Conservation (phyloP, 2,329 filamentous ascomycete genomes). For the Colletotrichum destructivum region DNA sequence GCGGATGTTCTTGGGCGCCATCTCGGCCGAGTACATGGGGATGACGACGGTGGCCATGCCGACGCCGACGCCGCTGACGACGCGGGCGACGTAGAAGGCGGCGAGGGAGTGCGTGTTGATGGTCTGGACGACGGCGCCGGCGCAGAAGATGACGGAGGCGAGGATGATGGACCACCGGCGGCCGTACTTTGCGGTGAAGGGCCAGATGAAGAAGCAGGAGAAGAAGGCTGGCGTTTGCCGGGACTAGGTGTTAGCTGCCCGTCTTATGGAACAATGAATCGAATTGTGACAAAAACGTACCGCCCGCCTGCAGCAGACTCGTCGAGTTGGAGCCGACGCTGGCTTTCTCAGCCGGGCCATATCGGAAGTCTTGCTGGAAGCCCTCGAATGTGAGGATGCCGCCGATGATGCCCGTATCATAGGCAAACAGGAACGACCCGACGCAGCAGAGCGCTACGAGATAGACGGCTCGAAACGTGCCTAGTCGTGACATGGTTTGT, state of each 20-base stretch:
- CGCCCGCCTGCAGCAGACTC: constrained; percentile 59
- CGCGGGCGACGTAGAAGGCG: constrained; percentile 56
- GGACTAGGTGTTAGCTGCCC: background rate
- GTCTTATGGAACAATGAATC: too few species aligned
- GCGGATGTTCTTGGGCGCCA: constrained; percentile 62
- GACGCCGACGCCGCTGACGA: constrained; percentile 54
- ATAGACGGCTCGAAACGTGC: constrained; percentile 55
- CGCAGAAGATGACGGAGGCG: constrained; percentile 59
- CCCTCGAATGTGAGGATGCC: constrained; percentile 56
- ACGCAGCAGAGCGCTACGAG: constrained; percentile 56
- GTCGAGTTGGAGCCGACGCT: constrained; percentile 57
- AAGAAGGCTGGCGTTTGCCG: constrained; percentile 53
- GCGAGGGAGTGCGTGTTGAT: constrained; percentile 55
- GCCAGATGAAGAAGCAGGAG: constrained; percentile 60
- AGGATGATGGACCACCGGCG: constrained; percentile 58
- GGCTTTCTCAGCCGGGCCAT: constrained; percentile 48
- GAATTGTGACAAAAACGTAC: constrained; percentile 43
- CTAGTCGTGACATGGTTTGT: constrained; percentile 44
- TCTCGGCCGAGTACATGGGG: constrained; percentile 63
- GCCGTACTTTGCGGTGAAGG: constrained; percentile 58
- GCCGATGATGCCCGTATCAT: constrained; percentile 61
- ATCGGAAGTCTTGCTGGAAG: constrained; percentile 57
- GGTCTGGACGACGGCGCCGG: constrained; percentile 58
- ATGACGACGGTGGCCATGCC: constrained; percentile 59
- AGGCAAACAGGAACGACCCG: constrained; percentile 58